A percentile compares a stretch with the other conserved stretches of the same genome.
Evolutionary conservation across 352 stramenopile genomes (phyloP).

Genomic region (Phytophthora pisi): DNA sequence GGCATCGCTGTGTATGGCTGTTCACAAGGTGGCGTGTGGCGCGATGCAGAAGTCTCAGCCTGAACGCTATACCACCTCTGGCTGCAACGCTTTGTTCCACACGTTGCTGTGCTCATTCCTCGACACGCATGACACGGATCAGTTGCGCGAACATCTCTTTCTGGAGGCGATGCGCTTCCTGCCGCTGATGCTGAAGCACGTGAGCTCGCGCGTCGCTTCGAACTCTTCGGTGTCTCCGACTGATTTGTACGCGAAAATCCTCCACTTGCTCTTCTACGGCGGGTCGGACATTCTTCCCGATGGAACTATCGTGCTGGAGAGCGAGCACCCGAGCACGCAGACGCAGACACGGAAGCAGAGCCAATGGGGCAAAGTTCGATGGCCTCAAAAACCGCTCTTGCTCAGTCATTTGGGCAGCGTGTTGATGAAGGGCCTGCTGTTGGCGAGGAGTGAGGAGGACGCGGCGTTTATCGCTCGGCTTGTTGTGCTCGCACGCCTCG

Average conservation of each 20-base stretch:
- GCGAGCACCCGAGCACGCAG: constrained; percentile 80
- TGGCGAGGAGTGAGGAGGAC: constrained; percentile 60
- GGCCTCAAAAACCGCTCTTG: constrained; percentile 76
- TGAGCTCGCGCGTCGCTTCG: constrained; percentile 34
- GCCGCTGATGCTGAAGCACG: constrained; percentile 72
- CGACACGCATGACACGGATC: constrained; percentile 57
- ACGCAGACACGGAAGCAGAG: constrained; percentile 89
- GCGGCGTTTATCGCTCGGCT: constrained; percentile 67
- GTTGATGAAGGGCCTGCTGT: constrained; percentile 70
- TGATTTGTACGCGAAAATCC: constrained; percentile 49
- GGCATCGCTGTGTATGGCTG: constrained; percentile 81
- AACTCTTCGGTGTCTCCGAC: constrained; percentile 30
- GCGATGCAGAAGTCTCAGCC: constrained; percentile 85
- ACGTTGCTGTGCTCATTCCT: constrained; percentile 82
- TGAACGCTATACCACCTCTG: constrained; percentile 78
- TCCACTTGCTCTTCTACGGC: constrained; percentile 73
- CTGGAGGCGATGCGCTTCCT: constrained; percentile 78
- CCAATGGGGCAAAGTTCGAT: constrained; percentile 82
- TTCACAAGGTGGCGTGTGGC: constrained; percentile 84
- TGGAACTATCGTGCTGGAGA: constrained; percentile 73
- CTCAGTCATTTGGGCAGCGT: constrained; percentile 77
- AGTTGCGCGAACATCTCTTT: constrained; percentile 70
- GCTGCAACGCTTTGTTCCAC: constrained; percentile 80
- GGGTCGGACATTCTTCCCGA: constrained; percentile 73
- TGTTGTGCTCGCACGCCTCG: constrained; percentile 68